These are phyloP conservation scores for Tylopilus plumbeoviolaceoides DNA, from an alignment of 768 basidiomycete species.

Conservation along the genomic window DNA sequence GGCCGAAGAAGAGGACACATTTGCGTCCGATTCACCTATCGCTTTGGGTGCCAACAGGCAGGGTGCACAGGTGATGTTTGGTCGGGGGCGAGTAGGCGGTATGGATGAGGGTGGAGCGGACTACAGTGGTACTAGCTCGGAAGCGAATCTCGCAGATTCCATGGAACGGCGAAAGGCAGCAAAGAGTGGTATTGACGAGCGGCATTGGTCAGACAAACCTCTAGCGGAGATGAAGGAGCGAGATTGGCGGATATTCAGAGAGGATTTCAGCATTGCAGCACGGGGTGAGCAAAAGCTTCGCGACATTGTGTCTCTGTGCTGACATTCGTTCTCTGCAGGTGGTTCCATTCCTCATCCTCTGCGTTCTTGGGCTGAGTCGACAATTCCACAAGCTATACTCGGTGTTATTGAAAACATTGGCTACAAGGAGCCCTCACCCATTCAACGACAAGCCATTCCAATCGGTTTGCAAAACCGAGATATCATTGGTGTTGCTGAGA, in stretches of 20 bases:
- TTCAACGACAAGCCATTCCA: constrained; percentile 98
- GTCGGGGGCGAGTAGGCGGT: constrained; percentile 76
- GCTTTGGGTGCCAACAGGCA: constrained; percentile 69
- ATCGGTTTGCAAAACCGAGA: constrained; percentile 96
- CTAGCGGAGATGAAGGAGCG: constrained; percentile 90
- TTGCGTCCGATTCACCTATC: constrained; percentile 69
- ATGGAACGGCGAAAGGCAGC: constrained; percentile 80
- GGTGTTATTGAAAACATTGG: constrained; percentile 88
- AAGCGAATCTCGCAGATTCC: constrained; percentile 67
- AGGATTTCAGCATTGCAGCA: constrained; percentile 95
- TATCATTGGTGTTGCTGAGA: constrained; percentile 98
- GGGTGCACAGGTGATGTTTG: constrained; percentile 87
- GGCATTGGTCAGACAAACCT: constrained; percentile 97
- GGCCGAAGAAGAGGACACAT: constrained; percentile 96
- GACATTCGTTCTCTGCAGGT: constrained; percentile 42
- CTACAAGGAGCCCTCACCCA: constrained; percentile 95
- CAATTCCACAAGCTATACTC: constrained; percentile 73
- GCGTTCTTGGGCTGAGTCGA: constrained; percentile 87
- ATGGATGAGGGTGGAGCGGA: constrained; percentile 72
- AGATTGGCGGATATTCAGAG: constrained; percentile 98
- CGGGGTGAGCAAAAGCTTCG: constrained; percentile 51
- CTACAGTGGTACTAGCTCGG: constrained; percentile 33
- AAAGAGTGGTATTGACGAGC: constrained; percentile 82
- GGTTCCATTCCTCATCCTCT: constrained; percentile 92
- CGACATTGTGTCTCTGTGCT: not conserved